phyloP scores from a whole-genome alignment of 2,329 filamentous ascomycete genomes.

The Capronia americana region DNA sequence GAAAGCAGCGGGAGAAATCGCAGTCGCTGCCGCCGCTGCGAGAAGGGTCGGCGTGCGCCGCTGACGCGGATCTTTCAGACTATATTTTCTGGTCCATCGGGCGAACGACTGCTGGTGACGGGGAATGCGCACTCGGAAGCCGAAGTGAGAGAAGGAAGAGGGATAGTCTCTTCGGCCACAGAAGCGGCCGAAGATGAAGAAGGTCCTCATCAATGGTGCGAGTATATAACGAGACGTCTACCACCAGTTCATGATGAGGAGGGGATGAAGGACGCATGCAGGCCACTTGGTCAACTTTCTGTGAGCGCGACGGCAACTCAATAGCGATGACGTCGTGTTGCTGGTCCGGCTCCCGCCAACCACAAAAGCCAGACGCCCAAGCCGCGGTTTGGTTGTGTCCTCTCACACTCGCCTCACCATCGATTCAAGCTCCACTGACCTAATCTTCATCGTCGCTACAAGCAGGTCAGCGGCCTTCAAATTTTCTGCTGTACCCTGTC shows the following conservation, averaged over 20 bases:
- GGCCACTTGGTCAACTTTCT: constrained; percentile 1
- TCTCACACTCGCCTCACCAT: neutral
- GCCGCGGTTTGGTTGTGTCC: too few species aligned
- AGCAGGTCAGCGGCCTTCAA: neutral
- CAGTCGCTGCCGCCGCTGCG: constrained; percentile 52
- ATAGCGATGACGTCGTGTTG: constrained; percentile 14
- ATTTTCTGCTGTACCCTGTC: neutral
- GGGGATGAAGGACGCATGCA: neutral
- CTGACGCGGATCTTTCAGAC: constrained; percentile 39
- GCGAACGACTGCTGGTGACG: constrained; percentile 37
- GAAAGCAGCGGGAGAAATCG: constrained; percentile 64
- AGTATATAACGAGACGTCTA: neutral
- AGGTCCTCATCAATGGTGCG: constrained; percentile 54
- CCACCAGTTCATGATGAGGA: constrained; percentile 3
- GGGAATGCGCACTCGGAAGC: constrained; percentile 40
- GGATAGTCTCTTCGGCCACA: constrained; percentile 51
- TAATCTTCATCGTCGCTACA: neutral
- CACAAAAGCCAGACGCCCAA: neutral
- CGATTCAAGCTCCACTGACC: neutral
- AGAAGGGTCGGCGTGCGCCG: constrained; percentile 43
- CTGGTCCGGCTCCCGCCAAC: constrained; percentile 5
- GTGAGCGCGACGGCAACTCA: neutral
- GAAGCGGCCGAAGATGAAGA: constrained; percentile 57
- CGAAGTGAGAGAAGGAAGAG: constrained; percentile 26
- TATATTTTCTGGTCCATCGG: constrained; percentile 38